Evolutionary conservation across 2,329 filamentous ascomycete genomes (phyloP).

Genomic region (Scedosporium aurantiacum): DNA sequence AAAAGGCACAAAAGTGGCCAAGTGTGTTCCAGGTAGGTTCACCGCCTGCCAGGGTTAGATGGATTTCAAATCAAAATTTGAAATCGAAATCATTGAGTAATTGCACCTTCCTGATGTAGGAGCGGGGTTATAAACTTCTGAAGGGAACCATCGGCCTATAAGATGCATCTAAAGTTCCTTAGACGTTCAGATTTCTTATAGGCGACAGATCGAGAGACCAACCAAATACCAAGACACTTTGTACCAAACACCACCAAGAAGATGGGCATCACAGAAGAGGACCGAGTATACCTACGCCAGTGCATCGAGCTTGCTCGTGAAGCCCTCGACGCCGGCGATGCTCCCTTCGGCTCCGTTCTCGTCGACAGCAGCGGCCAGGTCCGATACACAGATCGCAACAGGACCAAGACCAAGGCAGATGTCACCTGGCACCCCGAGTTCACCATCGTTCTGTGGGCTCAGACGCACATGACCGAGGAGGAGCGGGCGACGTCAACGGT

Average conservation of each 20-base stretch:
- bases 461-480: slow-evolving; percentile 22
- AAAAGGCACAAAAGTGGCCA: no score
- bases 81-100: no score
- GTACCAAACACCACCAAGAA: not conserved
- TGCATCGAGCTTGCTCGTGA: slow-evolving; percentile 22
- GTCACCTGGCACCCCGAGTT: slow-evolving; percentile 25
- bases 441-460: slow-evolving; percentile 24
- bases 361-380: slow-evolving; percentile 17
- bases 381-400: slow-evolving; percentile 23
- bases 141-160: no score
- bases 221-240: no score
- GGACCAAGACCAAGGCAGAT: slow-evolving; percentile 19
- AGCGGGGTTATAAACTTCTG: no score
- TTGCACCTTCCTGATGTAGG: no score
- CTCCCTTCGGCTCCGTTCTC: slow-evolving; percentile 25
- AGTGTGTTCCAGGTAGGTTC: no score
- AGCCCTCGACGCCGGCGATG: slow-evolving; percentile 24
- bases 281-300: slow-evolving; percentile 9
- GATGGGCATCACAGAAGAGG: not conserved
- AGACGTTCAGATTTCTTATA: no score
- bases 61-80: no score
- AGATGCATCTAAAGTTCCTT: no score
- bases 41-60: no score
- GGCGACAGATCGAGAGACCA: no score
- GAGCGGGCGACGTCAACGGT: slow-evolving; percentile 26